A percentile compares a stretch with the other conserved stretches of the same genome.
Evolutionary conservation across 2,329 filamentous ascomycete species (phyloP).

Genomic region (Aspergillus tamarii): DNA sequence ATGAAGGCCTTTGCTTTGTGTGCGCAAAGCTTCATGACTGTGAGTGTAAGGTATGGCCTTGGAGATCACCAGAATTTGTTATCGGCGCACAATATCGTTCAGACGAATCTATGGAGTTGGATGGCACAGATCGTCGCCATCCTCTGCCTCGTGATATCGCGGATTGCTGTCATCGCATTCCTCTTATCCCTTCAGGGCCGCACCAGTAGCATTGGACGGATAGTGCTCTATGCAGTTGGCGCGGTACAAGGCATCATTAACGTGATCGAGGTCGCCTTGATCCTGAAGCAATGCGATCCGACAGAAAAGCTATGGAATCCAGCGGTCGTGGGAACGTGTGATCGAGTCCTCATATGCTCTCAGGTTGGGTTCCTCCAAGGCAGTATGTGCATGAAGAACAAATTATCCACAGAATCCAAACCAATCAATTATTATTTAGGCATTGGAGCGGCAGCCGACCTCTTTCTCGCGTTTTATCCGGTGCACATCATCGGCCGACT

Average conservation of each 20-base stretch:
- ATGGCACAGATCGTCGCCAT: constrained; percentile 20
- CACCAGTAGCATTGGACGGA: constrained; percentile 15
- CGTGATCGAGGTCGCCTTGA: constrained; percentile 18
- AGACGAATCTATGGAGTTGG: constrained; percentile 25
- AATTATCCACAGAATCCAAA: neutral
- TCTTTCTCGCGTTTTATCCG: constrained; percentile 23
- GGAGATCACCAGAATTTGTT: constrained; percentile 20
- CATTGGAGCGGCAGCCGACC: constrained; percentile 19
- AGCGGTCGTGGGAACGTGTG: constrained; percentile 16
- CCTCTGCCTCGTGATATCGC: constrained; percentile 17
- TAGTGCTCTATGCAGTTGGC: constrained; percentile 20
- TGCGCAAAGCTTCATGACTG: constrained; percentile 19
- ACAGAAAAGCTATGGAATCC: constrained; percentile 19
- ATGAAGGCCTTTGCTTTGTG: constrained; percentile 9
- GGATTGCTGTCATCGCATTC: constrained; percentile 23
- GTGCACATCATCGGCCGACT: constrained; percentile 22
- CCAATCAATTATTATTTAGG: neutral
- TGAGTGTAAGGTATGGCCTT: constrained; percentile 21
- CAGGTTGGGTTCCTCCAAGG: constrained; percentile 23
- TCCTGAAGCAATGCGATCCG: constrained; percentile 22
- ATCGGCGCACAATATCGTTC: constrained; percentile 10
- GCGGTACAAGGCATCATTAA: constrained; percentile 18
- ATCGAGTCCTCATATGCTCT: constrained; percentile 16
- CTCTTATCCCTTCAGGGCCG: constrained; percentile 19
- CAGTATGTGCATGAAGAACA: constrained; percentile 6